Base-by-base conservation (phyloP, 306 rosid genomes). In the Quercus suber region DNA sequence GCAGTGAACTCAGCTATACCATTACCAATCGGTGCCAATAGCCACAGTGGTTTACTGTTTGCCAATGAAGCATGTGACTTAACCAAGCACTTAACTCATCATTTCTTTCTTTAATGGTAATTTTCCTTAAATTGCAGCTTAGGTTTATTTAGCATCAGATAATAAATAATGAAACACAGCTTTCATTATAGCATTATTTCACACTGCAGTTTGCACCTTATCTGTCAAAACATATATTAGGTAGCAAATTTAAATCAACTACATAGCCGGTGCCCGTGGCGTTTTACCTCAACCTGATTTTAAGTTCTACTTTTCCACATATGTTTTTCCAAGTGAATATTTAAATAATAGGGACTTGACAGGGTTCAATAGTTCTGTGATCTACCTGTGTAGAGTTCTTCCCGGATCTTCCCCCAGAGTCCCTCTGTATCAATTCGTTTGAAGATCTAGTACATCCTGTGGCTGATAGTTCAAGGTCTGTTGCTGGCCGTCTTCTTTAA, bases 331-430 rank as follows among this genome's bases (percentile, higher is more conserved):
- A 21, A 76, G 20, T 61, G 55, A 76, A 82, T 77, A 74, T 67
- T 28, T 20, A 70, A 76, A 65, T 55, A 57, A 79, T 55, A 83
- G 18, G 58, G 25, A 80, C 59, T 57, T 61, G 20, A 2, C 67
- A 63, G 23, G 78, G 71, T 49, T 70, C 43, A 67, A 73, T 71
- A 74, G 74, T 68, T 85, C 74, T 71, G 55, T 81, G 79, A 78
- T 68, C 78, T 79, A 95, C 99, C 97, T 87, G 94, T 56, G 87
- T 57, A 21, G 88, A 81, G 63, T 84, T 86, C 85, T 82, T 92
- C 79, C 77, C 37, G 58, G 78, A 80, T 78, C 80, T 81, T 59
- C 77, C 88, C 75, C 79, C 69, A 30, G 57, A 74, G 41, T 73
- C 75, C 65, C 74, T 83, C 67, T 83, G 88, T 75, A 58, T 73